Conservation (phyloP, 1,284 basidiomycete genomes). For the Puccinia coronata region DNA sequence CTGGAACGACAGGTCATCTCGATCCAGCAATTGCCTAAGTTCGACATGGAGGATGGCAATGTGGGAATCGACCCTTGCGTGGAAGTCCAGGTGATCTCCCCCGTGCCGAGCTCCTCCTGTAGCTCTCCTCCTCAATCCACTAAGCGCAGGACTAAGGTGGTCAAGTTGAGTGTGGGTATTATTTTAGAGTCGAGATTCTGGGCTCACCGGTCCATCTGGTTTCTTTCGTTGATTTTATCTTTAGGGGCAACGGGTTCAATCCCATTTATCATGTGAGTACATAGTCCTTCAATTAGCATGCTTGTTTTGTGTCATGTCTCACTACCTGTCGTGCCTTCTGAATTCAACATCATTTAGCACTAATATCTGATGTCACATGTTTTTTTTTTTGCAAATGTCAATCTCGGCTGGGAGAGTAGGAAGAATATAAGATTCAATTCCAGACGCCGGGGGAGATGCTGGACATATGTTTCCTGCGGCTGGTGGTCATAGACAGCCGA, state of each 20-base stretch:
- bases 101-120: slow-evolving; percentile 68
- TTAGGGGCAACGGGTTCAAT: slow-evolving; percentile 45
- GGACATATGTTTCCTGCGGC: slow-evolving; percentile 37
- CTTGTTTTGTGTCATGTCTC: too few relatives aligned
- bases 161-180: slow-evolving; percentile 45
- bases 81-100: slow-evolving; percentile 69
- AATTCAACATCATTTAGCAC: too few relatives aligned
- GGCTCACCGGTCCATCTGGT: neutral
- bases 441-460: slow-evolving; percentile 43
- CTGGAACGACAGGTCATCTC: slow-evolving; percentile 72
- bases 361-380: too few relatives aligned
- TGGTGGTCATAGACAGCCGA: slow-evolving; percentile 28
- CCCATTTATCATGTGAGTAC: slow-evolving; percentile 37
- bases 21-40: slow-evolving; percentile 83
- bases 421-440: slow-evolving; percentile 40
- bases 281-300: neutral
- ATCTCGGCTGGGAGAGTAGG: slow-evolving; percentile 20
- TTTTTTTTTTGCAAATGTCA: too few relatives aligned
- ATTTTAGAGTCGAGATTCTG: too few relatives aligned
- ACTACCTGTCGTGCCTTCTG: too few relatives aligned
- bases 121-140: slow-evolving; percentile 11
- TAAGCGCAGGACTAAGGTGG: slow-evolving; percentile 35
- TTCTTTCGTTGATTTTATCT: neutral
- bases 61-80: slow-evolving; percentile 72
- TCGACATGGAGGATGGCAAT: slow-evolving; percentile 66